Conservation (phyloP, 345 rosid genomes). For the Eucalyptus tenuipes region DNA sequence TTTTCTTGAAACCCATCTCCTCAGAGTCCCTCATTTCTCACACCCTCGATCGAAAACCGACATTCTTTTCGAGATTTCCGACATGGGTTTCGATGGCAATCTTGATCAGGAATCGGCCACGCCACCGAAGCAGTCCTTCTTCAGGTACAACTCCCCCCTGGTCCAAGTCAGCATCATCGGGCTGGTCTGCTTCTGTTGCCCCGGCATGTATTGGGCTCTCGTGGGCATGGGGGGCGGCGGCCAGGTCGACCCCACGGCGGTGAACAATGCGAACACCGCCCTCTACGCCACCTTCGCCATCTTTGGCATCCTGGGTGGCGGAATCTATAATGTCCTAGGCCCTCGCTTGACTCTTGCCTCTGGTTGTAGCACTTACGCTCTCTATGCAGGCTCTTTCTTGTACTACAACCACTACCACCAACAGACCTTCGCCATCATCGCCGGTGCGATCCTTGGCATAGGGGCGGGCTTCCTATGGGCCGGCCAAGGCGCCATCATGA, state of each 20-base stretch:
- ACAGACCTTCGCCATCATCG: slow-evolving; percentile 31
- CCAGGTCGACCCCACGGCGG: slow-evolving; percentile 65
- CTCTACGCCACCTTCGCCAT: slow-evolving; percentile 51
- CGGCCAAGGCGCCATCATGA: slow-evolving; percentile 87
- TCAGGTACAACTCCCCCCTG: slow-evolving; percentile 68
- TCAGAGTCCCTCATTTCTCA: not conserved
- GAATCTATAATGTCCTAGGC: slow-evolving; percentile 55
- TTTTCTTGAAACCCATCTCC: not conserved
- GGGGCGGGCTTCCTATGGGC: slow-evolving; percentile 96
- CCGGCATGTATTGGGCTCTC: slow-evolving; percentile 89
- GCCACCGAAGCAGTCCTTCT: not conserved
- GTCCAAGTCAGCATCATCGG: slow-evolving; percentile 66
- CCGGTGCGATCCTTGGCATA: slow-evolving; percentile 57
- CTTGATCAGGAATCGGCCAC: slow-evolving; percentile 3
- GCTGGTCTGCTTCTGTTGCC: slow-evolving; percentile 88
- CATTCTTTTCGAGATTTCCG: not conserved
- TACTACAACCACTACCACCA: slow-evolving; percentile 41
- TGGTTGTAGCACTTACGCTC: slow-evolving; percentile 67
- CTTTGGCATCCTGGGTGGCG: slow-evolving; percentile 52
- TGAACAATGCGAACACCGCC: slow-evolving; percentile 75
- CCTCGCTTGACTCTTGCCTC: slow-evolving; percentile 52
- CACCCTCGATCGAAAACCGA: not conserved
- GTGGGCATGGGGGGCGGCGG: slow-evolving; percentile 98
- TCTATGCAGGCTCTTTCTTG: slow-evolving; percentile 59
- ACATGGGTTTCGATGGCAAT: not conserved